Base-by-base conservation (phyloP, 495 filamentous ascomycete species). In the Trichocladium antarcticum region DNA sequence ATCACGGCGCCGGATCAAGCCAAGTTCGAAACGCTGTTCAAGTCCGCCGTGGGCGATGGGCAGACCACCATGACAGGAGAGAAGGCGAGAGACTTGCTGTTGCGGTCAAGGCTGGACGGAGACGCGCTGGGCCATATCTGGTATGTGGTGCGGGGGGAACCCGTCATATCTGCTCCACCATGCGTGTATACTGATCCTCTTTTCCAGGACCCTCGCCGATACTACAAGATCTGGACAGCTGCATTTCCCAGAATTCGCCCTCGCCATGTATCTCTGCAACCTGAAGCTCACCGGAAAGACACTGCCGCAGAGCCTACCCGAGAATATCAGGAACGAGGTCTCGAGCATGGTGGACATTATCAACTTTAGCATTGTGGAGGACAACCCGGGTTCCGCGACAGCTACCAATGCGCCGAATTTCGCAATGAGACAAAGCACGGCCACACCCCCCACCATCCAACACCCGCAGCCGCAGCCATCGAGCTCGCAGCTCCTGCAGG, bases 271-370 rank as follows among this genome's bases (percentile, higher is more conserved):
- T 61, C 82, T 99, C 16, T 99, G 93, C 71, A 97, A 96, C 54
- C 60, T 97, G 55, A 88, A 84, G 66, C 73, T 96, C 14, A 85
- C 85, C 14, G 89, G 89, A 24, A 95, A 94, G 64, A 70, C 79
- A 0, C 59, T 99, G 9, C 93, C 93, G 1, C 56, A 71, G 1
- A 61, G 62, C 11, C 70, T 99, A 3, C 90, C 93, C 0, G 89
- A 96, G 35, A 83, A 77, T 35, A 80, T 97, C 40, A 83, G 77
- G 66, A 99, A 97, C 62, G 93, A 99, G 67, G 93, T 99, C 24
- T 96, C 90, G 9, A 93, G 93, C 60, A 97, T 99, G 92, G 93
- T 99, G 29, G 93, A 99, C 61, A 97, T 97, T 37, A 99, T 99
- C 54, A 95, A 90, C 16, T 97, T 97, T 63, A 86, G 85, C 49